Evolutionary conservation across 352 stramenopile genomes (phyloP), one percentile per base, ranked within the genome.

Genomic region (Globisporangium spiculum): DNA sequence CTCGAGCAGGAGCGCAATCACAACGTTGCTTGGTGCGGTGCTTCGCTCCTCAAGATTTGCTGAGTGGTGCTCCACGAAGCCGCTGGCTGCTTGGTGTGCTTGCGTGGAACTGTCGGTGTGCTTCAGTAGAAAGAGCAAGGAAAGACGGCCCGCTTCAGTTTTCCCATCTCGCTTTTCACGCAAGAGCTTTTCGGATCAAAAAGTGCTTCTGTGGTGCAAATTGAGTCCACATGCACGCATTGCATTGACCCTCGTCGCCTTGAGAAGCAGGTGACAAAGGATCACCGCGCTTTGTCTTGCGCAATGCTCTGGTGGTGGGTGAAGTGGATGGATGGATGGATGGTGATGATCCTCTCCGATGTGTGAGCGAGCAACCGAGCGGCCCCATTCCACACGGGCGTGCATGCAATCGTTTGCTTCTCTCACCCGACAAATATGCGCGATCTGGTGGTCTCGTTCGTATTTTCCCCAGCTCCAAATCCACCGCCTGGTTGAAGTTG

Each of bases 401-500:
- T 18, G 38, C 38, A 46, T 46, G 38, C 38, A 52, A 52, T 52
- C 44, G 44, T 6, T 52, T 50, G 16, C 18, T 50, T 22, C 2
- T 27, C 12, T 30, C 48, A 68, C 48, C 48, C 30, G 55, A 60
- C 55, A 60, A 55, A 27, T 2, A 16, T 60, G 54, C 26, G 18
- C 32, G 24, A 18, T 34, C 27, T 60, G 54, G 54, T 16, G 24
- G 46, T 36, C 14, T 30, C 14, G 27, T 30, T 32, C 30, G 30
- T 32, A 32, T 54, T 64, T 38, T 46, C 8, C 5, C 18, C 30
- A 41, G 16, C 22, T 65, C 38, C 8, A 50, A 50, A 50, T 50
- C 18, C 44, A 50, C 16, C 44, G 4, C 44, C n/a, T 50, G 41
- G 41, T 72, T 72, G 67, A 72, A 69, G 62, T 69, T 72, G 30